Base-by-base conservation (phyloP, 2,329 filamentous ascomycete genomes). In the Nigrospora osmanthi region DNA sequence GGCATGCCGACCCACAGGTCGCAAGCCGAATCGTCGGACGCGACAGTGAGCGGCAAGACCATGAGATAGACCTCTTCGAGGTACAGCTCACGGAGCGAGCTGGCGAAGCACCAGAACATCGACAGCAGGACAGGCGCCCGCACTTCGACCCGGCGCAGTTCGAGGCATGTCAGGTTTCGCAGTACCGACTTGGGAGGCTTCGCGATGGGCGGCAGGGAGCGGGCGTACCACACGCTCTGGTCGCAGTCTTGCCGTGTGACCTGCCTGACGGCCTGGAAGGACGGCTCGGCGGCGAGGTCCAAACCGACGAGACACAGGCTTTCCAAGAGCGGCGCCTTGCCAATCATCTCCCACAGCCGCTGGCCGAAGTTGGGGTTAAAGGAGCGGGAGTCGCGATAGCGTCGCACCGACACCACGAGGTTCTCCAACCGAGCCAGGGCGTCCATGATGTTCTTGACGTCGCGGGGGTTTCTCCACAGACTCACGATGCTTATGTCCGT, bases 381-480 rank as follows among this genome's bases (percentile, higher is more conserved):
- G 10, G 52, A 48, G 0, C 59, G 58, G 2, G 63, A 61, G 41
- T 54, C 57, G 52, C 71, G 70, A 47, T 72, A 66, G 46, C 69
- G 63, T 43, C 71, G 71, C 32, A 75, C 53, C 2, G 68, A 70
- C 40, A 78, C 49, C 33, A 73, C 62, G 15, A 78, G 59, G 42
- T 72, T 64, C 51, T 70, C 62, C 14, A 78, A 54, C 1, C 58
- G 55, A 23, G 57, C 51, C 16, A 76, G 62, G 1, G 67, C 60
- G 32, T 49, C 57, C 49, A 73, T 69, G 36, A 74, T 69, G 50
- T 77, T 76, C 51, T 58, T 59, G 13, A 76, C 62, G 49, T 77
- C 74, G 42, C 66, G 68, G 1, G 71, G 74, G 49, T 76, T 77
- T 47, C 68, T 65, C 66, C 70, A 75, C 4, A 78, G 64, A 42